These are phyloP conservation scores for Psilocybe tampanensis DNA, from an alignment of 768 basidiomycete genomes.

Conservation along the genomic window DNA sequence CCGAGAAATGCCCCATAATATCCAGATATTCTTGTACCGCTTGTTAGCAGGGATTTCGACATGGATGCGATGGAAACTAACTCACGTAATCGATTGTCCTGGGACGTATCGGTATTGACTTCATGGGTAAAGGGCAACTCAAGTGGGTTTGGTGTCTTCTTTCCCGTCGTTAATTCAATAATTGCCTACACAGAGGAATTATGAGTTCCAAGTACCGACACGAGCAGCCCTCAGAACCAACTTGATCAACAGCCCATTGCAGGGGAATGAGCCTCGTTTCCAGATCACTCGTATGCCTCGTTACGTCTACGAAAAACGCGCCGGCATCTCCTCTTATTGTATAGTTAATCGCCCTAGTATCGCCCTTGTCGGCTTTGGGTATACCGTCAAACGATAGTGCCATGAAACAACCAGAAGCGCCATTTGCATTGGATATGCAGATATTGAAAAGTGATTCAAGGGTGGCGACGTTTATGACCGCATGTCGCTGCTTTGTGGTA, in stretches of 20 bases:
- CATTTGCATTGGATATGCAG: slow-evolving; percentile 76
- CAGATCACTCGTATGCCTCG: slow-evolving; percentile 65
- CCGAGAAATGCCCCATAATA: slow-evolving; percentile 13
- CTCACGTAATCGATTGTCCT: slow-evolving; percentile 13
- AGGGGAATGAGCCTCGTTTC: slow-evolving; percentile 68
- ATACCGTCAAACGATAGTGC: slow-evolving; percentile 64
- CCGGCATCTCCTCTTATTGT: slow-evolving; percentile 72
- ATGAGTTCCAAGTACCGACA: slow-evolving; percentile 12
- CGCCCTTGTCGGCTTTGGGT: slow-evolving; percentile 41
- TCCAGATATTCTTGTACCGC: slow-evolving; percentile 1
- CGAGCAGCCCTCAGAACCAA: slow-evolving; percentile 25
- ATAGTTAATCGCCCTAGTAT: slow-evolving; percentile 54
- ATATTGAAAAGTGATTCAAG: slow-evolving; percentile 48
- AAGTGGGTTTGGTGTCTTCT: slow-evolving; percentile 41
- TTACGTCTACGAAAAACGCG: slow-evolving; percentile 63
- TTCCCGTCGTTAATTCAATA: slow-evolving; percentile 66
- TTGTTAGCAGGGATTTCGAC: not conserved
- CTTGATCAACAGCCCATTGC: slow-evolving; percentile 78
- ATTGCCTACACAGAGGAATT: slow-evolving; percentile 52
- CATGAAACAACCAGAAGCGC: slow-evolving; percentile 69
- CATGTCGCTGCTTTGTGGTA: slow-evolving; percentile 41
- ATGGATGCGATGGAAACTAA: slow-evolving; percentile 33
- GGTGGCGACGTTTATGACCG: slow-evolving; percentile 49
- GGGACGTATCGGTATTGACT: slow-evolving; percentile 35
- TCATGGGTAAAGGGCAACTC: slow-evolving; percentile 63